A percentile compares a stretch with the other conserved stretches of the same genome.
These are phyloP conservation scores for Wallacemonas sp. DNA, from an alignment of 208 protist species.

Conservation along the genomic window DNA sequence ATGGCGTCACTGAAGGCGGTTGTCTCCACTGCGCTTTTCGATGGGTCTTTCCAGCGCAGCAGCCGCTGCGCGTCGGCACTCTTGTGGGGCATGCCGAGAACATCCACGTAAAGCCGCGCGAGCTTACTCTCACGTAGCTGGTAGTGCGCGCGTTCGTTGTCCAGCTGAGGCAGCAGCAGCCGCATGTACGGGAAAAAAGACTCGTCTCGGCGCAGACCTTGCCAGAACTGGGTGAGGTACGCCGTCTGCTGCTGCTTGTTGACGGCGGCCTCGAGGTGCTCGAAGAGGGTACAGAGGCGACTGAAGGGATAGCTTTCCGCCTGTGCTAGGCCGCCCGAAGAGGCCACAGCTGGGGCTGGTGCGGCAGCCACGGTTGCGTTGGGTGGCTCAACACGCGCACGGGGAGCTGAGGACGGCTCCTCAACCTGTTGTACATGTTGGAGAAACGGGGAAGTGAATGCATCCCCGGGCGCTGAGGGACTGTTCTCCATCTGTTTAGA, in stretches of 20 bases:
- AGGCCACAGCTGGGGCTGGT: background rate
- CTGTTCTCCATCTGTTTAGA: too few species aligned
- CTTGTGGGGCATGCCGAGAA: slow-evolving; percentile 25
- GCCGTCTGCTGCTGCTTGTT: slow-evolving; percentile 5
- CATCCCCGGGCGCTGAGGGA: background rate
- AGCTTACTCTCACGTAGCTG: slow-evolving; percentile 61
- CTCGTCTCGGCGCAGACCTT: slow-evolving; percentile 7
- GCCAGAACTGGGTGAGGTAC: slow-evolving; percentile 15
- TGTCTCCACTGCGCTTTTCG: slow-evolving; percentile 14
- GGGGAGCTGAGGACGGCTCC: too few species aligned
- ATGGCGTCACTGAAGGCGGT: slow-evolving; percentile 54
- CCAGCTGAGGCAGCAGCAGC: slow-evolving; percentile 54
- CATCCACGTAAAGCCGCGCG: slow-evolving; percentile 54
- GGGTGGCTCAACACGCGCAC: too few species aligned
- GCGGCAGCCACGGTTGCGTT: too few species aligned
- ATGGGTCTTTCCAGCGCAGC: slow-evolving; percentile 50
- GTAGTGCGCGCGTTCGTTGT: slow-evolving; percentile 40
- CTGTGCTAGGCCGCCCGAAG: background rate
- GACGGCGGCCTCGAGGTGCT: slow-evolving; percentile 3
- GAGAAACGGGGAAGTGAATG: slow-evolving; percentile 13
- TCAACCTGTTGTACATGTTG: background rate
- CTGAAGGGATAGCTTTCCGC: slow-evolving; percentile 6
- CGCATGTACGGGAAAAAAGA: slow-evolving; percentile 65
- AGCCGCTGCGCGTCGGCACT: slow-evolving; percentile 35
- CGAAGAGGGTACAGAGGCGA: slow-evolving; percentile 16